Base-by-base conservation (phyloP, 331 rosid genomes). In the Malus hybrid region DNA sequence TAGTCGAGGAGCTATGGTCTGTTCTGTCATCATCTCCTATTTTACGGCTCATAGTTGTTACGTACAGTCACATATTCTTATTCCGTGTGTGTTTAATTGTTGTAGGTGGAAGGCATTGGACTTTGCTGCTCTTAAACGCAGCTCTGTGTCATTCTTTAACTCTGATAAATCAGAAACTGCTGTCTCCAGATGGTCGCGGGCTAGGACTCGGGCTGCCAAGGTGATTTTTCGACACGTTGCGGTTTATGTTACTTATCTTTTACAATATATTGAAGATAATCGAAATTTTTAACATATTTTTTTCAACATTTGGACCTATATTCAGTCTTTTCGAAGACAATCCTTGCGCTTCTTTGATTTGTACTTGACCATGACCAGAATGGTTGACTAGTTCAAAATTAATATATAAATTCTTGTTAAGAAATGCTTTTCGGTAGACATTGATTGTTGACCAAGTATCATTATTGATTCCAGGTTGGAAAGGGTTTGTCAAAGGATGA, bases 1-100 rank as follows among this genome's bases (percentile, higher is more conserved):
- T 91, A n/a, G 86, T 89, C 4, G 96, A 94, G 78, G 96, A 91
- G 85, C 88, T 90, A 20, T 94, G 98, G 98, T 93, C 55, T 18
- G 70, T 71, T 69, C 26, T 64, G 22, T 36, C 7, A 9, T 33
- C 22, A 7, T 39, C 19, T 4, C 20, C 12, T 56, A 6, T 30
- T 36, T 14, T 62, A 62, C n/a, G 26, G 16, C 32, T 5, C 18
- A 18, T 55, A 42, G 44, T 75, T 28, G 69, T 63, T 10, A 36
- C 28, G 39, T 46, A 28, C 65, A 71, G 7, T 22, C 24, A 57
- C 18, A 10, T 58, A 63, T 72, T 5, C 29, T 63, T 26, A 3
- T 13, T 3, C 65, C 48, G 48, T 66, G 9, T 32, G 6, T 71
- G 48, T 67, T 50, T 30, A 20, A 71, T 16, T 75, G 8, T 77